phyloP scores from a whole-genome alignment of 768 basidiomycete genomes.

The Podaxis sp. region DNA sequence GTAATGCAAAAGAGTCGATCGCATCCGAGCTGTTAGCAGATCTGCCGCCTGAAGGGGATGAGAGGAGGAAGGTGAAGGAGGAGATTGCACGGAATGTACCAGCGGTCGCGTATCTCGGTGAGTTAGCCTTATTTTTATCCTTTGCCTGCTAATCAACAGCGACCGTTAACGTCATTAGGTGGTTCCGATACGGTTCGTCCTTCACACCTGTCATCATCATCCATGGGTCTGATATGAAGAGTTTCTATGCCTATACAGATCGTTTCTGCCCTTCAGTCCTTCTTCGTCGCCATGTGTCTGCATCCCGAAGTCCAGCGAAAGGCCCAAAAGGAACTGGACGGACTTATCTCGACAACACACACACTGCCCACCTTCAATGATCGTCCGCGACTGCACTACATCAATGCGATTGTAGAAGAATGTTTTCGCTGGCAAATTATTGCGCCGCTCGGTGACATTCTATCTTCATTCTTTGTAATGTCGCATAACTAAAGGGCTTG shows the following conservation, averaged over 20 bases:
- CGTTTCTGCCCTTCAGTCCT: conserved; percentile 26
- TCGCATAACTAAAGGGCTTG: neutral
- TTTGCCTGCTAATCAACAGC: neutral
- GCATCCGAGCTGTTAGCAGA: conserved; percentile 3
- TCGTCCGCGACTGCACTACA: conserved; percentile 29
- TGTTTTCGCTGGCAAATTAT: conserved; percentile 19
- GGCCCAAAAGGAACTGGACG: conserved; percentile 41
- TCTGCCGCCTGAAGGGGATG: neutral
- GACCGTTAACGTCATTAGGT: conserved; percentile 20
- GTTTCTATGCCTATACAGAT: conserved; percentile 20
- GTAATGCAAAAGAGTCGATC: neutral
- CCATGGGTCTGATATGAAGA: neutral
- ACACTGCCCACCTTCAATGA: conserved; percentile 33
- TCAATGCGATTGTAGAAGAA: conserved; percentile 33
- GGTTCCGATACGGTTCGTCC: conserved; percentile 36
- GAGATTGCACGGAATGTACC: conserved; percentile 7
- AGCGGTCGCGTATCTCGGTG: conserved; percentile 30
- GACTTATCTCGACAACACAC: conserved; percentile 29
- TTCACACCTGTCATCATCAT: neutral
- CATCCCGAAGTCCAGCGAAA: conserved; percentile 32
- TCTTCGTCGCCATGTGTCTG: conserved; percentile 37
- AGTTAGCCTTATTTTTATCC: conserved; percentile 2
- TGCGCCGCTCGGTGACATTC: conserved; percentile 17
- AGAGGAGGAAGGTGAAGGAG: neutral
- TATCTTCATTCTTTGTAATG: neutral